phyloP scores from a whole-genome alignment of 306 rosid species.

The Albizia julibrissin region DNA sequence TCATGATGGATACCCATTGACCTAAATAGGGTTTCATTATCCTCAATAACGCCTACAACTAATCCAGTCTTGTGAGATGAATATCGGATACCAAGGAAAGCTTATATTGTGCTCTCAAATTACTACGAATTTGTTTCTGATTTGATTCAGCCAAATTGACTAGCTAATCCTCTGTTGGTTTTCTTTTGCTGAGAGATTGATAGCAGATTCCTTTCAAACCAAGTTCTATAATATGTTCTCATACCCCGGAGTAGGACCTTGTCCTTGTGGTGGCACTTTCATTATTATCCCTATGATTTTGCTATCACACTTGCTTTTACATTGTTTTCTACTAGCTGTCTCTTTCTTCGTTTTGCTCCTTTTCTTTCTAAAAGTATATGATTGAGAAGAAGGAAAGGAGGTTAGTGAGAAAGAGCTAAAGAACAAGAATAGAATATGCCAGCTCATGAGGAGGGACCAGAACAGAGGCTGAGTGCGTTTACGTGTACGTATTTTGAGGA shows the following conservation, averaged over 20 bases:
- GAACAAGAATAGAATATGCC: background rate
- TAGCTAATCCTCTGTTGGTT: background rate
- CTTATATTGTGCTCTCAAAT: background rate
- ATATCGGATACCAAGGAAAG: background rate
- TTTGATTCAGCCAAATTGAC: background rate
- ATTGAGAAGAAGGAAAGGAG: background rate
- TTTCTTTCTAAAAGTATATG: background rate
- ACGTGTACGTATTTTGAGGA: background rate
- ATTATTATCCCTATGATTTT: background rate
- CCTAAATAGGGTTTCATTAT: background rate
- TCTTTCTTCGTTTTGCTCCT: background rate
- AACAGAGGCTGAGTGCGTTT: background rate
- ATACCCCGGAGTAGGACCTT: conserved; percentile 2
- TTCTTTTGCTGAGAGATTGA: background rate
- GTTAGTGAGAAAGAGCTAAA: background rate
- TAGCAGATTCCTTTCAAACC: background rate
- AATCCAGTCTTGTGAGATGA: background rate
- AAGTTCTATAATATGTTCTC: background rate
- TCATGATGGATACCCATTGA: background rate
- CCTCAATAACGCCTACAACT: background rate
- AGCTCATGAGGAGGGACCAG: background rate
- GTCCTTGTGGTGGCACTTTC: background rate
- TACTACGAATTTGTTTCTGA: background rate
- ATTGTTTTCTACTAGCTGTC: background rate
- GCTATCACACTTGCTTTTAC: background rate